phyloP scores from a whole-genome alignment of 2,329 filamentous ascomycete species.

The Leptographium galeiforme region DNA sequence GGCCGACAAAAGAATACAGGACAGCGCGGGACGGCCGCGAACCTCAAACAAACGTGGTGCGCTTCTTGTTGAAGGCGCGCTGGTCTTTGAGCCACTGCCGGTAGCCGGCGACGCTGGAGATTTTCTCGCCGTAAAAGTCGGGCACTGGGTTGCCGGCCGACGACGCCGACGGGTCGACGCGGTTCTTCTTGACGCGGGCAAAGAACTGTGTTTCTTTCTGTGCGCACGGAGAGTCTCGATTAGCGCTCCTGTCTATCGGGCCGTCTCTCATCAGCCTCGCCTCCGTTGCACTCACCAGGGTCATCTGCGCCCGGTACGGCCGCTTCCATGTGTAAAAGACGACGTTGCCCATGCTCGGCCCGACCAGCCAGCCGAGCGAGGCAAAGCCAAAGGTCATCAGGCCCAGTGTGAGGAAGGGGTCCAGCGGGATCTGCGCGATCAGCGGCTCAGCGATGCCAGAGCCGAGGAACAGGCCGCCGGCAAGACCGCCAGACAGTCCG shows the following conservation, averaged over 20 bases:
- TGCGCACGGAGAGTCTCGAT: conserved; percentile 17
- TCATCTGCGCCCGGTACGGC: conserved; percentile 58
- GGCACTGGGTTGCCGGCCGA: conserved; percentile 87
- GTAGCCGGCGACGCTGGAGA: conserved; percentile 82
- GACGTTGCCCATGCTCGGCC: conserved; percentile 67
- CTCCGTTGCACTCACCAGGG: conserved; percentile 34
- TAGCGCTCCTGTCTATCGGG: neutral
- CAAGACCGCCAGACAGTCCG: conserved; percentile 46
- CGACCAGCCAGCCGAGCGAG: conserved; percentile 76
- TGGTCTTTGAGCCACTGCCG: conserved; percentile 96
- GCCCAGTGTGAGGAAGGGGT: conserved; percentile 77
- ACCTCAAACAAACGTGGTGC: conserved; percentile 45
- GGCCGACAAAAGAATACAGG: too few relatives aligned
- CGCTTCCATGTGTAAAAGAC: conserved; percentile 68
- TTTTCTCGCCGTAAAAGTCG: conserved; percentile 97
- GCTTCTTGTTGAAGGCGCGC: conserved; percentile 90
- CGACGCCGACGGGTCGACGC: conserved; percentile 80
- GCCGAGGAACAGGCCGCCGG: conserved; percentile 53
- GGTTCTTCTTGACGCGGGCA: conserved; percentile 76
- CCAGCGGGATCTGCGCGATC: conserved; percentile 61
- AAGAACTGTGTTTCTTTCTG: conserved; percentile 94
- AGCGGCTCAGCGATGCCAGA: conserved; percentile 59
- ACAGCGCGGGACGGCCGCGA: too few relatives aligned
- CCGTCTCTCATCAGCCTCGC: neutral
- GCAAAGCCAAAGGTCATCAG: conserved; percentile 64